Evolutionary conservation across 116 monocot species (phyloP).

Genomic region (Posidonia oceanica): DNA sequence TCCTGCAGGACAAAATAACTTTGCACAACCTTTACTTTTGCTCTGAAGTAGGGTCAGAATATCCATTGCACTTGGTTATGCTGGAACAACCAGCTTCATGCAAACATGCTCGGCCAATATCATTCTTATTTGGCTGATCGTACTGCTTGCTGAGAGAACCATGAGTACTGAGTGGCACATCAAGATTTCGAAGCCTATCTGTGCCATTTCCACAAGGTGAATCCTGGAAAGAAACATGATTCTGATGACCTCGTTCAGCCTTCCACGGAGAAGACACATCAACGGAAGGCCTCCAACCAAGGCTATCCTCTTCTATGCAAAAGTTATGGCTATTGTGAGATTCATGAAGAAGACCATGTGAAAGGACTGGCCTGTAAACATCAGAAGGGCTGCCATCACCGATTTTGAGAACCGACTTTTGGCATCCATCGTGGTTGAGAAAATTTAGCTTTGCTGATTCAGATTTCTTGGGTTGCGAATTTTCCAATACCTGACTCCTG

Average conservation of each 20-base stretch:
- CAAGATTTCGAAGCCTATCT: background rate
- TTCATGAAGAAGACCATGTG: background rate
- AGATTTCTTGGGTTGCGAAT: too few relatives aligned
- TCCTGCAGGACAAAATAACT: background rate
- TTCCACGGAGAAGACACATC: background rate
- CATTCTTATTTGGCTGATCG: background rate
- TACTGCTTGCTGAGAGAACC: background rate
- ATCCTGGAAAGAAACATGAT: background rate
- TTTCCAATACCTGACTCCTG: background rate
- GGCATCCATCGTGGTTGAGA: background rate
- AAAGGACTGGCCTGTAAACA: background rate
- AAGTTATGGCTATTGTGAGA: background rate
- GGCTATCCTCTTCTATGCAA: background rate
- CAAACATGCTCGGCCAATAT: background rate
- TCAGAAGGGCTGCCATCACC: background rate
- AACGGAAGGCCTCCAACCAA: background rate
- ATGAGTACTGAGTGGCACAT: background rate
- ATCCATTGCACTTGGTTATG: background rate
- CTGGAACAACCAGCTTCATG: background rate
- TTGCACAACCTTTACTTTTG: background rate
- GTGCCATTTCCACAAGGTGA: background rate
- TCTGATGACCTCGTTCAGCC: background rate
- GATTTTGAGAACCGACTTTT: background rate
- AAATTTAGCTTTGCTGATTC: background rate
- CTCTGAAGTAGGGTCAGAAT: background rate